These are phyloP conservation scores for Botrytis squamosa DNA, from an alignment of 2,329 filamentous ascomycete species.

Conservation along the genomic window DNA sequence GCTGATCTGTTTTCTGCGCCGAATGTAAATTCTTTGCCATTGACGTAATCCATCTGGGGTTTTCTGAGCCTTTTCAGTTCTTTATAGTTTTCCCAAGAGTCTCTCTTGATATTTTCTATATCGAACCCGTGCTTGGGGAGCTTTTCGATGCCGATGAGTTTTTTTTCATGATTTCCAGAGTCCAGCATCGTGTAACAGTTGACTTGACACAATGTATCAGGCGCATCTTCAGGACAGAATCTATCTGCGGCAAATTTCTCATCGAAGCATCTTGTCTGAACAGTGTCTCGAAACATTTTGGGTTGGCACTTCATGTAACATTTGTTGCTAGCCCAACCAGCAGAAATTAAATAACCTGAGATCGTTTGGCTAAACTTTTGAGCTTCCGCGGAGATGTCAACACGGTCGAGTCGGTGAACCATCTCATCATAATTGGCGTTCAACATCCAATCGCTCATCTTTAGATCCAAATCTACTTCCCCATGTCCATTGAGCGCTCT, in stretches of 20 bases:
- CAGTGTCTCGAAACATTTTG: not conserved
- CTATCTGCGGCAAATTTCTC: not conserved
- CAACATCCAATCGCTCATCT: slow-evolving; percentile 14
- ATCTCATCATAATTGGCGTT: not conserved
- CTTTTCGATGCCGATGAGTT: not conserved
- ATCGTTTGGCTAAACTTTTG: not conserved
- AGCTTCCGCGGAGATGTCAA: not conserved
- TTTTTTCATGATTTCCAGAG: slow-evolving; percentile 3
- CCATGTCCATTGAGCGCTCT: not conserved
- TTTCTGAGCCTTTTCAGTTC: not conserved
- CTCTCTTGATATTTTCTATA: not conserved
- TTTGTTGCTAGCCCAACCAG: slow-evolving; percentile 13
- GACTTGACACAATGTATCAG: slow-evolving; percentile 15
- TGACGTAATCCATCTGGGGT: not conserved
- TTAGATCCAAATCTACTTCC: not conserved
- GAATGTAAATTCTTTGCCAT: not conserved
- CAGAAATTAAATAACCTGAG: slow-evolving; percentile 1
- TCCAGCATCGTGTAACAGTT: slow-evolving; percentile 18
- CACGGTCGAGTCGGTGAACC: not conserved
- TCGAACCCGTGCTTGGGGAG: not conserved
- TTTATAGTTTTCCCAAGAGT: slow-evolving; percentile 1
- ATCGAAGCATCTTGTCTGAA: not conserved
- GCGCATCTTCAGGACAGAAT: slow-evolving; percentile 4
- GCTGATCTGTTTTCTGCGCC: not conserved
- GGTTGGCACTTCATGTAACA: slow-evolving; percentile 20